Conservation (phyloP, 2,329 filamentous ascomycete genomes). For the Lasiodiplodia sp. region DNA sequence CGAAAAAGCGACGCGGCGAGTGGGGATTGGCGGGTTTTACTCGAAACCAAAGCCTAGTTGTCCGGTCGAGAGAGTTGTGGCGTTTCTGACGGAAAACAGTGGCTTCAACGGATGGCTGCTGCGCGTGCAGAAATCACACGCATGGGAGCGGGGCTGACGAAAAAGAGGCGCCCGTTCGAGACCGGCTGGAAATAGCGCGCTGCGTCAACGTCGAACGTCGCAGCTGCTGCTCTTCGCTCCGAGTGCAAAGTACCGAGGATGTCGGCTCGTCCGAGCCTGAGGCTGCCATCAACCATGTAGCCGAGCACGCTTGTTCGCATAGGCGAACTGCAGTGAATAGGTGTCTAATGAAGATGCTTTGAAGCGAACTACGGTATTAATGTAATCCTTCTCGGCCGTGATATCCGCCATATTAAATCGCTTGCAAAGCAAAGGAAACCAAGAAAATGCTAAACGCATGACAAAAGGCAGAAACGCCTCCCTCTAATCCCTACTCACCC, state of each 20-base stretch:
- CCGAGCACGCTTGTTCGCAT: neutral
- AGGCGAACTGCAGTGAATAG: neutral
- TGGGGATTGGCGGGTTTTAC: too few species aligned
- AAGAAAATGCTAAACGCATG: neutral
- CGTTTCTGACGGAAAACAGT: neutral
- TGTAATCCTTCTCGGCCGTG: neutral
- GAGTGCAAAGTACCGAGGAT: conserved; percentile 11
- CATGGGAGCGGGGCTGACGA: neutral
- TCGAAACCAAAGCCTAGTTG: neutral
- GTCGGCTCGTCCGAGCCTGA: conserved; percentile 9
- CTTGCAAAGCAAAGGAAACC: neutral
- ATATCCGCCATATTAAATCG: neutral
- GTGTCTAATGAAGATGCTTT: neutral
- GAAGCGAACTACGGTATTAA: neutral
- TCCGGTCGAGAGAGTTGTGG: neutral
- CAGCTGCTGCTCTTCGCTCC: neutral
- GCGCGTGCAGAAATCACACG: neutral
- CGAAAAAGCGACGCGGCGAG: too few species aligned
- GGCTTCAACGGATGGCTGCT: neutral
- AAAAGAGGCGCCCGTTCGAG: neutral
- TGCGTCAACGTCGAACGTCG: conserved; percentile 19
- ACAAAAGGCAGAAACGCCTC: neutral
- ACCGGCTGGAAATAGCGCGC: neutral
- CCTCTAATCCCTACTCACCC: conserved; percentile 17
- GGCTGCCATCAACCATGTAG: neutral